A percentile compares a stretch with the other conserved stretches of the same genome.
phyloP scores from a whole-genome alignment of 1,139 yeast species.

The Fermentozyma sake region DNA sequence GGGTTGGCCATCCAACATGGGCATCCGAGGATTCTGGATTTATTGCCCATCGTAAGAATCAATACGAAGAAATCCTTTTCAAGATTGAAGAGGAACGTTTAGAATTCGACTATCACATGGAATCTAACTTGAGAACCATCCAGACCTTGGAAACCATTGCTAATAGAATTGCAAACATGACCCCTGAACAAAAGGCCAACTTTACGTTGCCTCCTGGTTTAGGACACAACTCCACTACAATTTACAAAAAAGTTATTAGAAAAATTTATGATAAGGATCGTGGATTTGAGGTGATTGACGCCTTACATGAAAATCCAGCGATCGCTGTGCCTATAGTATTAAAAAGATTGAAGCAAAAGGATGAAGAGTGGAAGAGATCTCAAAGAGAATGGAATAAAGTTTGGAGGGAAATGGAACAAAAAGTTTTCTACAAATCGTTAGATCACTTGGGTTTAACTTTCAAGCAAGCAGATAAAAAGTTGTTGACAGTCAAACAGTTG shows the following conservation, averaged over 20 bases:
- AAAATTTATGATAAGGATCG: slow-evolving; percentile 91
- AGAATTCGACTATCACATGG: slow-evolving; percentile 94
- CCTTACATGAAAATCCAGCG: slow-evolving; percentile 91
- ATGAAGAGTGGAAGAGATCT: slow-evolving; percentile 98
- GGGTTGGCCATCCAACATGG: slow-evolving; percentile 99
- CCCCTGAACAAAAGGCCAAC: slow-evolving; percentile 77
- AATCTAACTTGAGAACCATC: slow-evolving; percentile 88
- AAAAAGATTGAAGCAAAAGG: slow-evolving; percentile 91
- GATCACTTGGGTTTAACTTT: slow-evolving; percentile 95
- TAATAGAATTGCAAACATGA: slow-evolving; percentile 89
- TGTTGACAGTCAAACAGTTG: slow-evolving; percentile 83
- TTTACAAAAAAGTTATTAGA: slow-evolving; percentile 87
- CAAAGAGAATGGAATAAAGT: slow-evolving; percentile 99
- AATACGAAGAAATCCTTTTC: slow-evolving; percentile 91
- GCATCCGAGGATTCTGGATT: slow-evolving; percentile 98
- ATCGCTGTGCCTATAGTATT: slow-evolving; percentile 92
- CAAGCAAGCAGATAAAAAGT: slow-evolving; percentile 92
- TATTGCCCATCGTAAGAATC: slow-evolving; percentile 95
- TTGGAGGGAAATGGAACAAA: slow-evolving; percentile 98
- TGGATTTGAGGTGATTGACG: slow-evolving; percentile 94
- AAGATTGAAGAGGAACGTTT: slow-evolving; percentile 97
- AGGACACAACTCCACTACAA: slow-evolving; percentile 87
- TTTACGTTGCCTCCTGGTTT: slow-evolving; percentile 90
- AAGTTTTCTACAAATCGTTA: slow-evolving; percentile 85
- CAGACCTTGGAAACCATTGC: slow-evolving; percentile 95